Evolutionary conservation across 2,329 filamentous ascomycete genomes (phyloP).

Genomic region (Alternaria longipes): DNA sequence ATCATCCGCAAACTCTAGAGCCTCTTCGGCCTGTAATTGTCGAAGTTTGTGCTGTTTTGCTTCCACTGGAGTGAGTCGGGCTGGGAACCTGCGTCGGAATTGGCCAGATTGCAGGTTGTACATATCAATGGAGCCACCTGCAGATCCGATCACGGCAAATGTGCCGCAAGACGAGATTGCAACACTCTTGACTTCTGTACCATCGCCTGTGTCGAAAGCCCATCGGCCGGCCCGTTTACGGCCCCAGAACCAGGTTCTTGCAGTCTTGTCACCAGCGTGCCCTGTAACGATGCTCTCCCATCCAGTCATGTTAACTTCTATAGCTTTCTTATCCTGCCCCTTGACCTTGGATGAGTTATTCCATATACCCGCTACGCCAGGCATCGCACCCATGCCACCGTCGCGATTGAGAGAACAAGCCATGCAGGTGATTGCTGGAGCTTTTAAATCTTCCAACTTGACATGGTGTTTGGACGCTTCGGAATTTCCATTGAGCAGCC

Average conservation of each 20-base stretch:
- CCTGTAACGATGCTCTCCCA: constrained; percentile 98
- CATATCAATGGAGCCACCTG: constrained; percentile 85
- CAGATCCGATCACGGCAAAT: constrained; percentile 89
- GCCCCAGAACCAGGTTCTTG: constrained; percentile 98
- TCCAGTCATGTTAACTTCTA: constrained; percentile 80
- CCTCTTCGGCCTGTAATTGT: constrained; percentile 66
- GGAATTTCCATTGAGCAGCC: constrained; percentile 69
- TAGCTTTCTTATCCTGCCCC: constrained; percentile 72
- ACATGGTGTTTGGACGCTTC: constrained; percentile 69
- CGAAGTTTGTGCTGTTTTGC: constrained; percentile 76
- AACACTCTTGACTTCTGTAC: constrained; percentile 81
- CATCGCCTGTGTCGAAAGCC: constrained; percentile 88
- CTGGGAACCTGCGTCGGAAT: constrained; percentile 87
- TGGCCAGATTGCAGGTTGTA: constrained; percentile 95
- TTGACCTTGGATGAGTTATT: constrained; percentile 73
- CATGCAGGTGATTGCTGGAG: constrained; percentile 89
- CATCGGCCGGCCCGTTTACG: constrained; percentile 91
- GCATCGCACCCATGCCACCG: constrained; percentile 87
- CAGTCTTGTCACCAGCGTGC: constrained; percentile 83
- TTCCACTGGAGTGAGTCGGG: constrained; percentile 78
- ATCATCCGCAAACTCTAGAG: constrained; percentile 18
- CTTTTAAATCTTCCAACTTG: constrained; percentile 78
- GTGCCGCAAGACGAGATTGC: constrained; percentile 91
- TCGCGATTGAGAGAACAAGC: constrained; percentile 93
- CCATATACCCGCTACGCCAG: constrained; percentile 83